Evolutionary conservation across 2,329 filamentous ascomycete genomes (phyloP), one percentile per base, ranked within the genome.

Genomic region (Cladophialophora yegresii): DNA sequence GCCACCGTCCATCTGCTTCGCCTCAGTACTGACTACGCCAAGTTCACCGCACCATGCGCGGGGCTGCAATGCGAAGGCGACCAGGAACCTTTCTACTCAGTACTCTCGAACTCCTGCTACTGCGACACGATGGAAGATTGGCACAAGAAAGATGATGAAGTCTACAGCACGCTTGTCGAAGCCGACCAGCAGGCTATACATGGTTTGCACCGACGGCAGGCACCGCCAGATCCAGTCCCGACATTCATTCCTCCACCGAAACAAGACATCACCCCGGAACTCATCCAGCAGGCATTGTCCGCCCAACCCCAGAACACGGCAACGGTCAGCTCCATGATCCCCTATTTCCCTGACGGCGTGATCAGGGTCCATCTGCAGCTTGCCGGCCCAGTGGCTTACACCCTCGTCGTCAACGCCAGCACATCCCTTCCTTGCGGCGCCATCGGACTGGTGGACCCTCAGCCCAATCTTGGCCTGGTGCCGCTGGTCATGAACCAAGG

Each of bases 241-340:
- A 64, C 64, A 20, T 71, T 68, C 62, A 57, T 71, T 12, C 69
- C 69, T 45, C 69, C 69, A n/a, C 68, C 68, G 9, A 66, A 67
- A 22, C 66, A 63, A 28, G 65, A 68, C 51, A 69, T 70, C 57
- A 70, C 70, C 8, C 66, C 64, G 13, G 63, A 61, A 30, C 56
- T 71, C 26, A 57, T 70, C 23, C 66, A 65, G 33, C 56, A 71
- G 58, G 69, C 70, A 6, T 36, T 71, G 22, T 61, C 57, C n/a
- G 28, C 63, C 5, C 69, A 71, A 40, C 64, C 69, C 16, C 64
- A 71, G 33, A 67, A 71, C 26, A 69, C 63, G 10, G 70, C 69
- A 33, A 67, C 63, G 6, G 58, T 70, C 45, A 61, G 58, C 47
- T 70, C 69, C 9, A 63, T 71, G 20, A 58, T 70, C 28, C 65